Conservation (phyloP, 768 basidiomycete species). For the Boletus sp. region DNA sequence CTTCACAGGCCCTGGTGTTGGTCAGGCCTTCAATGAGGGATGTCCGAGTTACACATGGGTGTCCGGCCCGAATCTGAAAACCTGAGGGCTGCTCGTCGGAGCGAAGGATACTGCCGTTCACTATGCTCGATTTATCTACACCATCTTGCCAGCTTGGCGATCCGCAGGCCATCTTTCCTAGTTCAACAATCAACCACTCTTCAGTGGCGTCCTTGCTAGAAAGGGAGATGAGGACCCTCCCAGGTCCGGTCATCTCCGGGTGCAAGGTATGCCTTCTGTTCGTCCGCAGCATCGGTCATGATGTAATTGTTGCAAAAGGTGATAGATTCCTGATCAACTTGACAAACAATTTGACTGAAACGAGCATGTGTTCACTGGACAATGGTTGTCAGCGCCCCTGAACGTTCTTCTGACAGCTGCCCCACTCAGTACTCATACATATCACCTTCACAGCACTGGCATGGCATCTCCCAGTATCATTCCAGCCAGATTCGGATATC, state of each 20-base stretch:
- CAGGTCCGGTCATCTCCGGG: slow-evolving; percentile 41
- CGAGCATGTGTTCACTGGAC: slow-evolving; percentile 21
- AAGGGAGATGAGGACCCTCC: slow-evolving; percentile 28
- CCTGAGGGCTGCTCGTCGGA: no score
- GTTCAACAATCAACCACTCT: slow-evolving; percentile 1
- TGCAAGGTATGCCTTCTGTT: slow-evolving; percentile 28
- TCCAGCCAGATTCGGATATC: slow-evolving; percentile 25
- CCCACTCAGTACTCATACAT: neutral
- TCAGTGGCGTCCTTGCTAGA: slow-evolving; percentile 36
- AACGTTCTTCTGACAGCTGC: neutral
- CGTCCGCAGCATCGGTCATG: neutral
- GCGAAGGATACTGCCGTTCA: no score
- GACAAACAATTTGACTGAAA: slow-evolving; percentile 19
- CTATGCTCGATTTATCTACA: no score
- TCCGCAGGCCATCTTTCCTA: no score
- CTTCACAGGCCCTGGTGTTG: no score
- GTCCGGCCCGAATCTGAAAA: no score
- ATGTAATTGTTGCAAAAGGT: slow-evolving; percentile 7
- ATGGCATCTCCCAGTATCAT: slow-evolving; percentile 26
- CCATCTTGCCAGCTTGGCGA: no score
- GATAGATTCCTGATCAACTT: slow-evolving; percentile 20
- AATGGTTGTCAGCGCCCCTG: slow-evolving; percentile 17
- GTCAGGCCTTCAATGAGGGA: no score
- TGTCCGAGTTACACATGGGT: no score
- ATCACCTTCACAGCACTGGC: slow-evolving; percentile 26